Conservation (phyloP, 441 rosid genomes). For the Pelargonium citronellum region DNA sequence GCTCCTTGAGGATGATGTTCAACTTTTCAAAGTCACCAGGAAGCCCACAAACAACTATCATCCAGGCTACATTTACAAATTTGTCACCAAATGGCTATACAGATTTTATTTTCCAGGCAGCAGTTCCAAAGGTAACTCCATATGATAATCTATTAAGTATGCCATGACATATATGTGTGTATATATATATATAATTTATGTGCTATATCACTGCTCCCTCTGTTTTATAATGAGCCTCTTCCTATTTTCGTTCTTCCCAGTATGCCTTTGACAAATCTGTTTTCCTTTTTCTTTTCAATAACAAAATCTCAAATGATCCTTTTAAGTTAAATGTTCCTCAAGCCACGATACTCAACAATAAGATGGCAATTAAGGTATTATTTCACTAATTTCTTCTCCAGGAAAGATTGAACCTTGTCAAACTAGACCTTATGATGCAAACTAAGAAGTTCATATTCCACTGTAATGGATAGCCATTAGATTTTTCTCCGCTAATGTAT, state of each 20-base stretch:
- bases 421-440: too few species aligned
- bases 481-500: neutral
- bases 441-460: too few species aligned
- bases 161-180: neutral
- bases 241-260: neutral
- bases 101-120: constrained; percentile 92
- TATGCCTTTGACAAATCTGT: neutral
- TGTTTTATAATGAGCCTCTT: neutral
- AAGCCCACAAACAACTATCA: constrained; percentile 58
- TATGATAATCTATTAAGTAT: constrained; percentile 13
- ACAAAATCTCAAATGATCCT: neutral
- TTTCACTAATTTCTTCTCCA: too few species aligned
- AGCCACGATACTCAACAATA: too few species aligned
- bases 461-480: too few species aligned
- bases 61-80: constrained; percentile 72
- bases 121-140: constrained; percentile 86
- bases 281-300: neutral
- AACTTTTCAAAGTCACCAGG: constrained; percentile 73
- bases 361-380: too few species aligned
- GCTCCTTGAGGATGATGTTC: constrained; percentile 69
- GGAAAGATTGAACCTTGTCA: too few species aligned
- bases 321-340: too few species aligned
- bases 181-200: neutral
- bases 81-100: constrained; percentile 52
- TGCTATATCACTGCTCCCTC: neutral